Conservation (phyloP, 331 rosid genomes). For the Dryas integrifolia region DNA sequence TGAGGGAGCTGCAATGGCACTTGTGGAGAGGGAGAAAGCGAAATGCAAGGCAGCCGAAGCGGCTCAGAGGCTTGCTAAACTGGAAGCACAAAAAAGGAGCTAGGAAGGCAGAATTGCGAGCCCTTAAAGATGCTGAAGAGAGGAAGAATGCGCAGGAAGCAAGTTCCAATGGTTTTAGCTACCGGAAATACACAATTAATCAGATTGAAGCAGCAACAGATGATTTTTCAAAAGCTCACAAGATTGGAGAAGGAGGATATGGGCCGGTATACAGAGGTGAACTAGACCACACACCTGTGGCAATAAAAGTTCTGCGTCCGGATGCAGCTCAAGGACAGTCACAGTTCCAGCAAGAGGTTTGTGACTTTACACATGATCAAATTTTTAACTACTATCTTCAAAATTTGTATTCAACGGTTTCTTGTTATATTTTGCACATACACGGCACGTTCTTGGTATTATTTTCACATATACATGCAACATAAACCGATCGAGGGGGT, state of each 20-base stretch:
- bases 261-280: conserved; percentile 24
- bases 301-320: conserved; percentile 21
- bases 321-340: conserved; percentile 25
- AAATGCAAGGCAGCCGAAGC: conserved; percentile 49
- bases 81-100: conserved; percentile 48
- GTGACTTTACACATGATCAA: neutral
- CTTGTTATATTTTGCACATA: no score
- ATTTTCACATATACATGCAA: neutral
- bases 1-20: conserved; percentile 48
- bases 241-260: conserved; percentile 28
- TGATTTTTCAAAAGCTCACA: conserved; percentile 8
- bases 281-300: conserved; percentile 22
- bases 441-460: no score
- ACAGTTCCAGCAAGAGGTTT: conserved; percentile 25
- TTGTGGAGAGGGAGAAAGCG: conserved; percentile 47
- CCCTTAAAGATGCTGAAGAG: conserved; percentile 30
- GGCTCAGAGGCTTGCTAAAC: conserved; percentile 38
- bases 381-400: neutral
- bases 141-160: conserved; percentile 5
- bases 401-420: neutral
- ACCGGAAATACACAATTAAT: conserved; percentile 20
- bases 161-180: neutral
- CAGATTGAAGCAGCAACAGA: conserved; percentile 16
- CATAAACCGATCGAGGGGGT: neutral
- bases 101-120: conserved; percentile 34